Evolutionary conservation across 116 monocot species (phyloP), one percentile per base, ranked within the genome.

Genomic region (Thalassia testudinum): DNA sequence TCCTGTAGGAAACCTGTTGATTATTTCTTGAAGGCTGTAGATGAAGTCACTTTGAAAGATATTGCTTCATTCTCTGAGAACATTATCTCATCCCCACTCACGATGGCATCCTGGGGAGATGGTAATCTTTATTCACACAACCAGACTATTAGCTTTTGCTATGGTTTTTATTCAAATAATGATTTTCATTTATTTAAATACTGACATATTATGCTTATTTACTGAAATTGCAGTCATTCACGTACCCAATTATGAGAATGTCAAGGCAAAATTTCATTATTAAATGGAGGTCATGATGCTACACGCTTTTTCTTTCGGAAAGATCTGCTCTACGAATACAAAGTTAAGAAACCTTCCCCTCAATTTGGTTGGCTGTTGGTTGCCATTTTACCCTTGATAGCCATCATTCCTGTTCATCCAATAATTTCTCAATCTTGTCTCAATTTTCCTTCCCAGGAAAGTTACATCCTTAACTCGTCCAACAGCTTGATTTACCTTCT

Each of bases 91-190:
- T 82, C 89, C 0, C 85, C 77, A 12, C 82, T 89, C 12, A 97
- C 97, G 43, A 77, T 97, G 89, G 85, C 89, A n/a, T 89, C 97
- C 20, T 89, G 77, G 63, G 97, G 97, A 72, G 79, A 89, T 60
- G 85, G 95, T 95, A 73, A 54, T n/a, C n/a, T n/a, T n/a, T 21
- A 43, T 57, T 45, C 24, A 30, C 14, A 12, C 19, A 37, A 21
- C 7, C 12, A 0, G 5, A 19, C 10, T 12, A 45, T 45, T 45
- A 18, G 23, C n/a, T 2, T n/a, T 11, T 18, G 8, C n/a, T 7
- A 29, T 6, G 1, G 16, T 27, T 20, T 18, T 43, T 3, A 16
- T 58, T 12, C 17, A 37, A 24, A 17, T 11, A 18, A 37, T 30
- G 28, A 23, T 17, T 22, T 61, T 4, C 12, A 22, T 14, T 15